Evolutionary conservation across 441 rosid species (phyloP).

Genomic region (Populus hybrid): DNA sequence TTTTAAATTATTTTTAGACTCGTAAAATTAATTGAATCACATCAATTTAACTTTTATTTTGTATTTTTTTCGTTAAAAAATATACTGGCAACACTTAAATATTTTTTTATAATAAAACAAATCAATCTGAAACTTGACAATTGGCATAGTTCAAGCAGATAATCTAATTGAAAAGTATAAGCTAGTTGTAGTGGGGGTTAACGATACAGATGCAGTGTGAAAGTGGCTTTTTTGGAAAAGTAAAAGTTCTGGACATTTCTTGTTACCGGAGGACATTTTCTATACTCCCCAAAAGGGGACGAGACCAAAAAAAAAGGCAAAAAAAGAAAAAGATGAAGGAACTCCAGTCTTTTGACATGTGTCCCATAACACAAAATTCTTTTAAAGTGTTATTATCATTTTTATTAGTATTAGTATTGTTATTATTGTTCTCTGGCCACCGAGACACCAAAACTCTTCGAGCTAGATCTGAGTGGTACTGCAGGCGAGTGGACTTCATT

Average conservation of each 20-base stretch:
- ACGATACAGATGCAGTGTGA: background rate
- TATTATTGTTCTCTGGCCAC: background rate
- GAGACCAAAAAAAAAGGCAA: constrained; percentile 6
- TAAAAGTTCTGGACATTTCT: constrained; percentile 12
- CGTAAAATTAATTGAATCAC: no score
- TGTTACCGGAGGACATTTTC: background rate
- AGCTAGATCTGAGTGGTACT: background rate
- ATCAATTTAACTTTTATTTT: no score
- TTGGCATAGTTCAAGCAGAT: no score
- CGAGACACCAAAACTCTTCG: background rate
- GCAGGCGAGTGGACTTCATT: background rate
- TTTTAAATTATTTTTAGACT: no score
- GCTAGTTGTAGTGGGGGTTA: background rate
- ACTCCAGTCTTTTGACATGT: background rate
- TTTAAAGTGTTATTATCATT: no score
- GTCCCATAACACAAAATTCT: background rate
- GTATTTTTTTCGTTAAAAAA: no score
- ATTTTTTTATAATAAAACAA: no score
- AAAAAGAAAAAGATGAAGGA: background rate
- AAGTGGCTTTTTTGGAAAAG: background rate
- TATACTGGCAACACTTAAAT: no score
- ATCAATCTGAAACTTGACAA: no score
- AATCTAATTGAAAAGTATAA: background rate
- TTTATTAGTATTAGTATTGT: background rate
- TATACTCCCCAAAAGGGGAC: constrained; percentile 18